Evolutionary conservation across 805 yeast species (phyloP), one percentile per base, ranked within the genome.

Genomic region (Myxozyma neglecta): DNA sequence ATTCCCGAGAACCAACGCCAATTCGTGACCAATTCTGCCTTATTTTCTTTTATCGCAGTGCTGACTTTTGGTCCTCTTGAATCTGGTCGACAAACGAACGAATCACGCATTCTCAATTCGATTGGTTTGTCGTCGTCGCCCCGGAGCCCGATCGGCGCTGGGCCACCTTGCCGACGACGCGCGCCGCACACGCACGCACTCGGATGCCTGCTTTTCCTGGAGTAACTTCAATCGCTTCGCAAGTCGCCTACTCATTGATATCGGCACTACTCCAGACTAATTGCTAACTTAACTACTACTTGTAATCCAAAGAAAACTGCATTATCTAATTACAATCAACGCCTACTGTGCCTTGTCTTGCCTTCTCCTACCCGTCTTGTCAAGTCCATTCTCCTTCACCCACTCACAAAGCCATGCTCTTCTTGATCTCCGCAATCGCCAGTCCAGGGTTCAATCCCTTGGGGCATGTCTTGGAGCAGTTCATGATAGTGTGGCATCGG

Each of bases 391-490:
- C 45, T 36, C n/a, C 37, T 37, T 44, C 20, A n/a, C 42, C 16
- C 39, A 9, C 44, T 35, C 46, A 90, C 72, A 88, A 83, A 56
- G 97, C 94, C 83, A 94, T 83, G 74, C 86, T 85, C 81, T 90
- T 92, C 84, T 94, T 94, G 78, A 94, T 91, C 79, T 90, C 91
- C 68, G 98, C 98, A 79, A 94, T 94, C 61, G 99, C 98, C 72
- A 76, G 82, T 80, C 98, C 99, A 51, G 99, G 99, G 80, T 94
- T 94, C 81, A 94, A 84, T 68, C 97, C 97, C 86, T 94, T 88
- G 70, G 99, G 99, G 82, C 99, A 94, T 60, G 99, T 94, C 75
- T 85, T 87, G 56, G 99, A 84, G 85, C 99, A 94, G 85, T 94
- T 94, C 97, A 94, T 89, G 74, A 94, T 94, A 63, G 99, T 94